phyloP scores from a whole-genome alignment of 805 yeast species.

The Schwanniomyces sp. region DNA sequence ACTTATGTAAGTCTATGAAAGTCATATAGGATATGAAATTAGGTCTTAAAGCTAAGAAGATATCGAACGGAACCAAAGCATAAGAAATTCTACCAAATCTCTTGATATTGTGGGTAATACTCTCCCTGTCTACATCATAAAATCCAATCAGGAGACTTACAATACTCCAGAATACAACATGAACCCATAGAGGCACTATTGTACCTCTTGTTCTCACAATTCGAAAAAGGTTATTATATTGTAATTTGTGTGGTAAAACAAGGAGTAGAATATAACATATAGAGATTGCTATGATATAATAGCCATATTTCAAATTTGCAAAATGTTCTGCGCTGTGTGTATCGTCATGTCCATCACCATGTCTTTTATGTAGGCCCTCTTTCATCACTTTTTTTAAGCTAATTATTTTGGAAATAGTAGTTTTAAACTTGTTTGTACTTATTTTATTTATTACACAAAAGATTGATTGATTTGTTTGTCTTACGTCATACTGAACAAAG shows the following conservation, averaged over 20 bases:
- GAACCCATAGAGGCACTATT: constrained; percentile 28
- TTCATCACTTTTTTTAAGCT: not conserved
- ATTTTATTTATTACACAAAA: not conserved
- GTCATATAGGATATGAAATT: constrained; percentile 48
- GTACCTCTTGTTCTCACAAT: not conserved
- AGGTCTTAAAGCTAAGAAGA: constrained; percentile 58
- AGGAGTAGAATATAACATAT: constrained; percentile 33
- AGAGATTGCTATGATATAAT: constrained; percentile 45
- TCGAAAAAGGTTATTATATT: not conserved
- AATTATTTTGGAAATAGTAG: not conserved
- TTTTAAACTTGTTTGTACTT: not conserved
- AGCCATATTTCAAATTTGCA: constrained; percentile 56
- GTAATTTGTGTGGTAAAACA: constrained; percentile 26
- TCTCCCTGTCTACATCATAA: constrained; percentile 31
- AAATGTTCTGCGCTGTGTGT: not conserved
- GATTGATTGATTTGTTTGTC: too few relatives aligned
- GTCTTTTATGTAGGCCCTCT: not conserved
- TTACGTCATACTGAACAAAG: too few relatives aligned
- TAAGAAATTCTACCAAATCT: constrained; percentile 64
- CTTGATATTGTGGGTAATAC: constrained; percentile 41
- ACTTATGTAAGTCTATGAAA: constrained; percentile 60
- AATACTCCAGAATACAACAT: constrained; percentile 29
- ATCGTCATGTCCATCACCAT: not conserved
- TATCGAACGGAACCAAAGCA: constrained; percentile 56
- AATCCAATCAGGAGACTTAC: constrained; percentile 27